A percentile compares a stretch with the other conserved stretches of the same genome.
Conservation (phyloP, 768 basidiomycete species). For the Omphalotus guepiniiformis region DNA sequence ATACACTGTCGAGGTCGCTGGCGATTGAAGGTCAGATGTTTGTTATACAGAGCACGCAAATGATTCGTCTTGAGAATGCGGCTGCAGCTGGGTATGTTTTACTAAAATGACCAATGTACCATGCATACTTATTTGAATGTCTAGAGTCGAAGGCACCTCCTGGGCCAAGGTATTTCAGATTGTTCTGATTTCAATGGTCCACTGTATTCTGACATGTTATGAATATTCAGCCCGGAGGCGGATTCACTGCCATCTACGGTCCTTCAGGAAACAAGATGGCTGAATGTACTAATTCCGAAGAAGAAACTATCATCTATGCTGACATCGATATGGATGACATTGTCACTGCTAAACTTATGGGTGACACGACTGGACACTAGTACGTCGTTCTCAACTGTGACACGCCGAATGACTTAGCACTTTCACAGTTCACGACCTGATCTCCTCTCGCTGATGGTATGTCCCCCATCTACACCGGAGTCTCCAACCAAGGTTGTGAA, state of each 20-base stretch:
- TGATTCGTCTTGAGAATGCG: slow-evolving; percentile 11
- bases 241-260: slow-evolving; percentile 17
- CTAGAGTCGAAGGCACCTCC: slow-evolving; percentile 9
- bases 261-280: slow-evolving; percentile 14
- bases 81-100: slow-evolving; percentile 12
- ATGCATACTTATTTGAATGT: neutral
- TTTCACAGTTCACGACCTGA: slow-evolving; percentile 14
- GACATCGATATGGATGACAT: slow-evolving; percentile 13
- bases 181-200: neutral
- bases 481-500: neutral
- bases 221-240: slow-evolving; percentile 11
- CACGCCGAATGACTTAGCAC: too few species aligned
- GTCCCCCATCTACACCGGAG: neutral
- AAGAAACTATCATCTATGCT: slow-evolving; percentile 15
- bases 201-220: neutral
- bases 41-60: slow-evolving; percentile 14
- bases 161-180: slow-evolving; percentile 10
- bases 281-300: slow-evolving; percentile 6
- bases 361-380: slow-evolving; percentile 17
- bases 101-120: neutral
- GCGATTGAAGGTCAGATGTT: slow-evolving; percentile 18
- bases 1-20: slow-evolving; percentile 7
- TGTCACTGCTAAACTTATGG: slow-evolving; percentile 9
- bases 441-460: slow-evolving; percentile 11
- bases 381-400: neutral